Evolutionary conservation across 2,329 filamentous ascomycete genomes (phyloP), one percentile per base, ranked within the genome.

Genomic region (Exophiala bonariae): DNA sequence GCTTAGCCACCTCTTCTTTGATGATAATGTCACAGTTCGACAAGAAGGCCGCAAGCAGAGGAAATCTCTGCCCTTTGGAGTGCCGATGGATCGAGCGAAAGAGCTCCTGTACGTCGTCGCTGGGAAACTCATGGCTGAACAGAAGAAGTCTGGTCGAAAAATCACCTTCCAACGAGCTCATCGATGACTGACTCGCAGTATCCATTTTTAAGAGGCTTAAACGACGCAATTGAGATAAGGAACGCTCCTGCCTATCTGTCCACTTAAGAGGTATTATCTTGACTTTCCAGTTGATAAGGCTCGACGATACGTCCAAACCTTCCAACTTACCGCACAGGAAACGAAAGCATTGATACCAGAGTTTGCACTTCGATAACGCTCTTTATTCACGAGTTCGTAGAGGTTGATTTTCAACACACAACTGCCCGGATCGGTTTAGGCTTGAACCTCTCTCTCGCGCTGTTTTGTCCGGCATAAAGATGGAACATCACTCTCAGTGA

Each of bases 101-200:
- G 1, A 77, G 51, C 18, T 65, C 56, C 18, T 63, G 49, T 8
- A 75, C 53, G 49, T 76, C 68, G 28, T 75, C 73, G n/a, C 60
- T 63, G 0, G 74, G 74, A 41, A 77, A 74, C 50, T 77, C 73
- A 47, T 76, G 74, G 52, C 68, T 66, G 58, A 77, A 77, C 56
- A 68, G 75, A n/a, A 65, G 41, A 28, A 75, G 37, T 47, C 9
- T 31, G 8, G 62, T 63, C 59, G 13, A 11, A 3, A 16, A 31
- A 14, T 41, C 22, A 66, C 64, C 39, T 56, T 62, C 28, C 28
- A 31, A n/a, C 8, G 28, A 31, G n/a, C 28, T 31, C 28, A n/a
- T 41, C 31, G 38, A 14, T 9, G 36, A 39, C 14, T 18, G 9
- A 8, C 36, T 10, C 14, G n/a, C 28, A 31, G 8, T 31, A n/a